Evolutionary conservation across 1,284 basidiomycete genomes (phyloP).

Genomic region (Athelia sp.): DNA sequence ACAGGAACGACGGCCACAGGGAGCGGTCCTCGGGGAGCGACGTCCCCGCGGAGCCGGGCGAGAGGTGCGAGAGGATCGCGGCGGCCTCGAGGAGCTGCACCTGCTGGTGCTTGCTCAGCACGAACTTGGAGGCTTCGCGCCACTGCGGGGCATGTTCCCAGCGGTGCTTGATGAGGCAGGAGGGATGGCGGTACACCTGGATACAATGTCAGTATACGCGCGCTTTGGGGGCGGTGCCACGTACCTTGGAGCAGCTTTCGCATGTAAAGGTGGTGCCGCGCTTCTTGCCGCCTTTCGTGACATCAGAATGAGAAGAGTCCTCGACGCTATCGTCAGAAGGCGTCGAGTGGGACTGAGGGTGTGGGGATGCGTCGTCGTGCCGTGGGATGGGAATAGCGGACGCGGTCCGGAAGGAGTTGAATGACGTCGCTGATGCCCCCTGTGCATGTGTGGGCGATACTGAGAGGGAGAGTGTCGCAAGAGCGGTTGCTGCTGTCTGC

Average conservation of each 20-base stretch:
- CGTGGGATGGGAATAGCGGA: not conserved
- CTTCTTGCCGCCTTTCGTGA: constrained; percentile 54
- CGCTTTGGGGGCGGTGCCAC: constrained; percentile 6
- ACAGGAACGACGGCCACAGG: constrained; percentile 77
- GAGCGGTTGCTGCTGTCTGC: constrained; percentile 38
- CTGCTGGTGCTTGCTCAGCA: constrained; percentile 96
- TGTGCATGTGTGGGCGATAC: not conserved
- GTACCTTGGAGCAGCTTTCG: constrained; percentile 87
- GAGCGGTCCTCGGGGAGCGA: constrained; percentile 92
- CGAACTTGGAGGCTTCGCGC: constrained; percentile 92
- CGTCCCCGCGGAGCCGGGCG: constrained; percentile 56
- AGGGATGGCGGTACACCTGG: constrained; percentile 91
- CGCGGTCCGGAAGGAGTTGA: not conserved
- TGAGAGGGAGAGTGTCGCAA: constrained; percentile 24
- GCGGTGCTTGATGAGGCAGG: constrained; percentile 92
- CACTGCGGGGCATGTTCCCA: constrained; percentile 98
- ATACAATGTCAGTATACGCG: constrained; percentile 11
- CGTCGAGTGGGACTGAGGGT: not conserved
- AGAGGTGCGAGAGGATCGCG: constrained; percentile 86
- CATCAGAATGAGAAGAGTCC: constrained; percentile 30
- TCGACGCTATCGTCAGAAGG: constrained; percentile 26
- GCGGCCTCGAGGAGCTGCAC: constrained; percentile 97
- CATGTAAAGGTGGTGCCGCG: constrained; percentile 86
- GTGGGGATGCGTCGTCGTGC: not conserved
- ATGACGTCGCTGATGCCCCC: not conserved